A percentile compares a stretch with the other conserved stretches of the same genome.
phyloP scores from a whole-genome alignment of 768 basidiomycete species.

The Suillus plorans region DNA sequence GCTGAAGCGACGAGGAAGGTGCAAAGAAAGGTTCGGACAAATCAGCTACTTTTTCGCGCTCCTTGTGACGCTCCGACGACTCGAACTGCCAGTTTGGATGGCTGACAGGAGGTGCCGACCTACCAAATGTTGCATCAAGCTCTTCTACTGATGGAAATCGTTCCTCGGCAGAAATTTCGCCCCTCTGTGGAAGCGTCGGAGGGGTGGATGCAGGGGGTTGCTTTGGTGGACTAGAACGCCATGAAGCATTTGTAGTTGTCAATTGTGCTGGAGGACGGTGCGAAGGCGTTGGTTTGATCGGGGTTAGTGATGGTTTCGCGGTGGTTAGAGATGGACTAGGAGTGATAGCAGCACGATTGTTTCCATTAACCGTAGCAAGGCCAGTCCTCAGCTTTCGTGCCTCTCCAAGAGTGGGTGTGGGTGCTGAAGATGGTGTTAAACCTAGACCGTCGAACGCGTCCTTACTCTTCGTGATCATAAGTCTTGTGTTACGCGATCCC shows the following conservation, averaged over 20 bases:
- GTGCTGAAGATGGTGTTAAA: constrained; percentile 41
- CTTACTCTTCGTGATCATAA: constrained; percentile 41
- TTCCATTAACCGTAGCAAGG: constrained; percentile 50
- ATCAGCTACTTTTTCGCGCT: constrained; percentile 20
- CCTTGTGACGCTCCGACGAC: background rate
- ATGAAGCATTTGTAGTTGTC: constrained; percentile 16
- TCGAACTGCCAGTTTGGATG: constrained; percentile 20
- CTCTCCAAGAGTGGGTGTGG: constrained; percentile 71
- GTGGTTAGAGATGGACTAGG: constrained; percentile 16
- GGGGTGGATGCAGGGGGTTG: constrained; percentile 28
- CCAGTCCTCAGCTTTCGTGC: constrained; percentile 73
- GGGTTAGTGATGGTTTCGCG: constrained; percentile 18
- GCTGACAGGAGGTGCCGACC: constrained; percentile 18
- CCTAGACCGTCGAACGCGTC: constrained; percentile 84
- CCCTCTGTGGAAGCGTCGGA: constrained; percentile 33
- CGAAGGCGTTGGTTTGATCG: constrained; percentile 26
- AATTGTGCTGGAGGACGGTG: constrained; percentile 25
- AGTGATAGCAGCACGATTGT: constrained; percentile 20
- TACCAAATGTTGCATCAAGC: constrained; percentile 57
- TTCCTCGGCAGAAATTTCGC: constrained; percentile 57
- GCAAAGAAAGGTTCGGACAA: constrained; percentile 20
- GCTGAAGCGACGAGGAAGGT: constrained; percentile 21
- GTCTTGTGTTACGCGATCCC: constrained; percentile 31
- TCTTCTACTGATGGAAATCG: constrained; percentile 89
- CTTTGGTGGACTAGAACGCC: constrained; percentile 17